Base-by-base conservation (phyloP, 176 grass and related monocot species). In the Oryza meyeriana region DNA sequence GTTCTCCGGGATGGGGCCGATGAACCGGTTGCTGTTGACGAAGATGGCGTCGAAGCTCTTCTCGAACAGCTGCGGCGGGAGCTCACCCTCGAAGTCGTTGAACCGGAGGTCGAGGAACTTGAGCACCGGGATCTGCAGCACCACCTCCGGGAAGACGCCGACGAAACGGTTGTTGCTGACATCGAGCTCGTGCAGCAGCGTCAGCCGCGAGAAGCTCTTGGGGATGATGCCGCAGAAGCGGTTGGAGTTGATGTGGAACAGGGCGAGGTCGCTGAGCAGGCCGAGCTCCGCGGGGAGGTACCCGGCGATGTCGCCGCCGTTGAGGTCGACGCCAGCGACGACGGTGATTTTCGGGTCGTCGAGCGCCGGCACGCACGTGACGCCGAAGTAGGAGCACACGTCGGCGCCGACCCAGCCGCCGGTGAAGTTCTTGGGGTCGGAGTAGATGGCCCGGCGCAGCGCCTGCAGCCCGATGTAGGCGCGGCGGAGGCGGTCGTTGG, bases 111-210 rank as follows among this genome's bases (percentile, higher is more conserved):
- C 94, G 24, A 97, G 86, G 79, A 91, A 97, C 27, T 73, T 85
- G 61, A 97, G 86, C 26, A 82, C 50, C 0, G 91, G 91, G 5
- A 91, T 71, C 10, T 65, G n/a, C 1, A 97, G 28, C 8, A 91
- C 84, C 12, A 86, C 88, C 69, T 0, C 33, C 0, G 91, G 91
- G 58, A 97, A 97, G 3, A 2, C 38, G 1, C 94, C 94, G 30
- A 97, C 94, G 22, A 97, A 81, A n/a, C 94, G 91, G 81, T 97
- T 97, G 76, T 97, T 97, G 78, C 91, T 97, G 18, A 93, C 86
- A 55, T 97, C 94, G 66, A 97, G 59, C 86, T 93, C 94, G 35
- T 93, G 86, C 38, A 97, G 88, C 25, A 93, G 58, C 4, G 69
- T 52, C 8, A 93, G 64, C 6, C 78, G 69, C 9, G 74, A 87